Base-by-base conservation (phyloP, 257 asterid genomes). In the Handroanthus guayacan region DNA sequence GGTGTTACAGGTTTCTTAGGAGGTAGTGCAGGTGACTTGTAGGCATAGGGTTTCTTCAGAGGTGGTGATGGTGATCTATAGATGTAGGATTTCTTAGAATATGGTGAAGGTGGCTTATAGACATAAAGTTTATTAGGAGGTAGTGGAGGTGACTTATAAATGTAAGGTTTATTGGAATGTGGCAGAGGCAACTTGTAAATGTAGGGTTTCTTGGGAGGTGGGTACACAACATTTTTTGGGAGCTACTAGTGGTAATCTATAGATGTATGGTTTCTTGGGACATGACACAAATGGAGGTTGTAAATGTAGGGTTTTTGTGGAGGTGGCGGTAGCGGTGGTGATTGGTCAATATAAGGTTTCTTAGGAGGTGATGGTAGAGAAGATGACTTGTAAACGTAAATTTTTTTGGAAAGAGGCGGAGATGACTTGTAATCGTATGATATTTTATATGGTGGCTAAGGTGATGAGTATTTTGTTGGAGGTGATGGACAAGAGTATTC, bases 401-500 rank as follows among this genome's bases (percentile, higher is more conserved):
- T n/a, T n/a, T n/a, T n/a, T n/a, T n/a, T n/a, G n/a, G n/a, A n/a
- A n/a, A n/a, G n/a, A n/a, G n/a, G n/a, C n/a, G n/a, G n/a, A n/a
- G n/a, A n/a, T n/a, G n/a, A n/a, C n/a, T n/a, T n/a, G n/a, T n/a
- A n/a, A n/a, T n/a, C n/a, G n/a, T n/a, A n/a, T n/a, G n/a, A n/a
- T n/a, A n/a, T n/a, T n/a, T n/a, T n/a, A n/a, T n/a, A n/a, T n/a
- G 68, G 47, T 5, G 68, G 68, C 4, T 17, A 44, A 4, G 44
- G 67, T 5, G 67, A 44, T 1, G 67, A 34, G 17, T 31, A 10
- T 20, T 62, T 62, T 20, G 16, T 62, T 9, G 67, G 67, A 2
- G 51, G 70, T 62, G 68, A 48, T 37, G 48, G 69, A 12, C 51
- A 41, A 36, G 16, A 5, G 44, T 61, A 34, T 3, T 72, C 72